These are phyloP conservation scores for Francoa sonchifolia DNA, from an alignment of 441 rosid genomes.

Conservation along the genomic window DNA sequence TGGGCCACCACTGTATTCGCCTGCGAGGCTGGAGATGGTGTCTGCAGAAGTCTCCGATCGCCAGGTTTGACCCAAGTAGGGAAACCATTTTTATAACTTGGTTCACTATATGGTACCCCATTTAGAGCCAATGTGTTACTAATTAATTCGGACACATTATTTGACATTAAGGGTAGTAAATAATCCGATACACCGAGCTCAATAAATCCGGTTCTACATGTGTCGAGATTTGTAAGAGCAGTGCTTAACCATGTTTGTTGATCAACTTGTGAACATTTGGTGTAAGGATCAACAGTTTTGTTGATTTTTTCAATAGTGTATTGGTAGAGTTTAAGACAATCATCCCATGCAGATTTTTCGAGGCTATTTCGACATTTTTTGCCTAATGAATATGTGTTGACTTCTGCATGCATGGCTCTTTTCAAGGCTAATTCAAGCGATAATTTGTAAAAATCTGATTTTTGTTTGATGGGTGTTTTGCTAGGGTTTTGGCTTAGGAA, in stretches of 20 bases:
- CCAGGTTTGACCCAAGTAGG: constrained; percentile 53
- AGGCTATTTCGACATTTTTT: constrained; percentile 27
- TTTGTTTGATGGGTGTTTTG: constrained; percentile 9
- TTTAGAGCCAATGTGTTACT: constrained; percentile 42
- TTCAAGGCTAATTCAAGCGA: constrained; percentile 27
- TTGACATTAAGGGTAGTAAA: constrained; percentile 40
- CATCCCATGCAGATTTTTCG: constrained; percentile 68
- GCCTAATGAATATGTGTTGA: constrained; percentile 29
- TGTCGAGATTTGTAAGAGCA: constrained; percentile 67
- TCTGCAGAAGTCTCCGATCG: constrained; percentile 48
- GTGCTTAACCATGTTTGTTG: constrained; percentile 80
- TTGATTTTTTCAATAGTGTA: constrained; percentile 43
- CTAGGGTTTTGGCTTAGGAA: constrained; percentile 18
- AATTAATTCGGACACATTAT: constrained; percentile 49
- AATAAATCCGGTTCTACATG: constrained; percentile 51
- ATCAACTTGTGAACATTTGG: constrained; percentile 35
- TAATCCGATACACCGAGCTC: constrained; percentile 48
- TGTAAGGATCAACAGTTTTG: constrained; percentile 27
- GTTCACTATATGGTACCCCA: constrained; percentile 22
- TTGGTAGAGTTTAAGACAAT: constrained; percentile 54
- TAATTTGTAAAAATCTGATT: constrained; percentile 26
- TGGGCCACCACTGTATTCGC: constrained; percentile 61
- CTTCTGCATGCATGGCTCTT: constrained; percentile 29
- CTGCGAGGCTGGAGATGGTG: constrained; percentile 13
- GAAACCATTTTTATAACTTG: constrained; percentile 35